Percentiles rank a stretch among this genome's conserved stretches.
These are phyloP conservation scores for Farysia itapuensis DNA, from an alignment of 1,284 basidiomycete genomes.

Conservation along the genomic window DNA sequence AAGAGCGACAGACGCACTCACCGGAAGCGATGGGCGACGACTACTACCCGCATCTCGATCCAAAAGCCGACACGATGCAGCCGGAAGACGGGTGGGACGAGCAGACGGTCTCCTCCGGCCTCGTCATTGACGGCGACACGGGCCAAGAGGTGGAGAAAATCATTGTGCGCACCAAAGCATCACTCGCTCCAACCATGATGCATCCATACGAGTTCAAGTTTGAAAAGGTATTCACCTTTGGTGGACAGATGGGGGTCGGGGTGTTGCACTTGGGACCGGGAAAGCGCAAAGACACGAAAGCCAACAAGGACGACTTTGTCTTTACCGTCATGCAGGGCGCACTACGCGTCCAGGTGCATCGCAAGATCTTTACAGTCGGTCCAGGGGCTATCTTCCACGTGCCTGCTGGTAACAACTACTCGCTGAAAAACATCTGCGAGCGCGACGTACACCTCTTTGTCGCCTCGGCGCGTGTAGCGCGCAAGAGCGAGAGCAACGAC, in stretches of 20 bases:
- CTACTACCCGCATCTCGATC: conserved; percentile 63
- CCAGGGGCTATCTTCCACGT: conserved; percentile 86
- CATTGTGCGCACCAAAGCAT: conserved; percentile 16
- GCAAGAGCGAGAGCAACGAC: conserved; percentile 15
- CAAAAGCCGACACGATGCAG: conserved; percentile 30
- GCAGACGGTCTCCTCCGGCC: conserved; percentile 70
- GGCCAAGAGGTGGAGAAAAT: conserved; percentile 67
- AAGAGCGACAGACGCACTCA: neutral
- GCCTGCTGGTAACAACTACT: conserved; percentile 85
- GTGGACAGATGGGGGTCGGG: conserved; percentile 85
- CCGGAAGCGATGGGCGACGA: conserved; percentile 4
- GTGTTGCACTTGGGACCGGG: conserved; percentile 77
- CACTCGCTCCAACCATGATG: conserved; percentile 55
- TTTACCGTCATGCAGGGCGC: conserved; percentile 67
- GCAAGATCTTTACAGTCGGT: conserved; percentile 74
- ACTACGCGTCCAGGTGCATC: conserved; percentile 79
- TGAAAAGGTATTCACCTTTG: conserved; percentile 93
- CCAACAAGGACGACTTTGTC: conserved; percentile 89
- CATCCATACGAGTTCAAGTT: conserved; percentile 73
- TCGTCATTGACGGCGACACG: conserved; percentile 72
- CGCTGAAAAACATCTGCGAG: conserved; percentile 80
- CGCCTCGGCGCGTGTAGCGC: conserved; percentile 77
- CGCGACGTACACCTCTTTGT: conserved; percentile 85
- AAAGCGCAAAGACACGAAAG: conserved; percentile 80
- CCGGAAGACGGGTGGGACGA: conserved; percentile 79